phyloP scores from a whole-genome alignment of 2,329 filamentous ascomycete species.

The Aspergillus niger region DNA sequence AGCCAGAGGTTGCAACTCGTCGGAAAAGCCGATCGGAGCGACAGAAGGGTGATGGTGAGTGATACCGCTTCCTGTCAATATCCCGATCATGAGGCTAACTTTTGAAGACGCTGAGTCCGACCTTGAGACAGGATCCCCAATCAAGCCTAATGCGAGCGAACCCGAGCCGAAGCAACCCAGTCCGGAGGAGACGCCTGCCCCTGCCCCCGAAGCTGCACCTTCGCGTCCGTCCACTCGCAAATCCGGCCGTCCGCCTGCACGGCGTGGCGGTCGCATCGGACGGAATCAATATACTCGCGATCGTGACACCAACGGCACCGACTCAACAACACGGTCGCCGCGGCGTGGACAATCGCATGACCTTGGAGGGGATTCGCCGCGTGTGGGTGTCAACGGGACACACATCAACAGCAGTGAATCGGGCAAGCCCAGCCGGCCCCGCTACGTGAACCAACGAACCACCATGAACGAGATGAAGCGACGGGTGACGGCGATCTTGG shows the following conservation, averaged over 20 bases:
- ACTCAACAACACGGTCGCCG: conserved; percentile 40
- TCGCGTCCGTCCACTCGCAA: conserved; percentile 58
- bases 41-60: conserved; percentile 74
- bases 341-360: conserved; percentile 46
- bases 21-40: conserved; percentile 80
- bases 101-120: conserved; percentile 63
- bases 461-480: conserved; percentile 88
- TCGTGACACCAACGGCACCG: conserved; percentile 60
- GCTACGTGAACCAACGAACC: conserved; percentile 60
- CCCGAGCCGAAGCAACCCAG: conserved; percentile 46
- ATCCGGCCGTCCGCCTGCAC: conserved; percentile 64
- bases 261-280: conserved; percentile 64
- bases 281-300: conserved; percentile 84
- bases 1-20: conserved; percentile 73
- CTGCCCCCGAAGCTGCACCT: conserved; percentile 38
- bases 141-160: conserved; percentile 44
- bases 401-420: conserved; percentile 61
- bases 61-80: conserved; percentile 1
- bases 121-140: conserved; percentile 63
- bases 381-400: conserved; percentile 41
- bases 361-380: conserved; percentile 42
- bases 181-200: conserved; percentile 44
- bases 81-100: conserved; percentile 30
- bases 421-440: conserved; percentile 62
- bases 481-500: conserved; percentile 78